These are phyloP conservation scores for Rhodotorula taiwanensis DNA, from an alignment of 768 basidiomycete genomes.

Conservation along the genomic window DNA sequence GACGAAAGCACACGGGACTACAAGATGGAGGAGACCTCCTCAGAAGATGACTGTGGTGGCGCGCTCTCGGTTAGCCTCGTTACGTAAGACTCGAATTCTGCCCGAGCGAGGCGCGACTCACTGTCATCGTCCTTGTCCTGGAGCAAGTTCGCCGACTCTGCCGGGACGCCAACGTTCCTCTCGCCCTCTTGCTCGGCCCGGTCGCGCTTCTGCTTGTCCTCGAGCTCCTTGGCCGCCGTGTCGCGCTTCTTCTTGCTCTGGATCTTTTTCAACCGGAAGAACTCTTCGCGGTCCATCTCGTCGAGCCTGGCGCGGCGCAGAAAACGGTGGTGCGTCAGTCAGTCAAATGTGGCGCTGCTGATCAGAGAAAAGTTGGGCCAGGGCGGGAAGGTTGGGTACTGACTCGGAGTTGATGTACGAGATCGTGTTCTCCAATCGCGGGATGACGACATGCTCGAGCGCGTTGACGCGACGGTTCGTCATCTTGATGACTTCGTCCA, in stretches of 20 bases:
- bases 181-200: constrained; percentile 21
- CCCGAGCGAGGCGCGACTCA: not conserved
- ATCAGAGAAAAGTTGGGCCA: not conserved
- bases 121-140: constrained; percentile 34
- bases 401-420: constrained; percentile 89
- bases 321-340: no score
- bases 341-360: no score
- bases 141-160: constrained; percentile 11
- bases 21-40: not conserved
- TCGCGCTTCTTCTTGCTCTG: constrained; percentile 40
- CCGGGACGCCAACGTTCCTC: not conserved
- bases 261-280: constrained; percentile 50
- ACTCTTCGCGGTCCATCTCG: constrained; percentile 76
- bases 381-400: not conserved
- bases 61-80: no score
- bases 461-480: constrained; percentile 98
- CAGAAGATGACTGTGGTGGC: not conserved
- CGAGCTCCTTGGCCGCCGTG: constrained; percentile 38
- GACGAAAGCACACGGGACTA: not conserved
- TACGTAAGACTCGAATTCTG: no score
- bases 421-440: constrained; percentile 91
- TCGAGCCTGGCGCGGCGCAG: constrained; percentile 54
- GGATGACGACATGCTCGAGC: constrained; percentile 94
- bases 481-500: constrained; percentile 98
- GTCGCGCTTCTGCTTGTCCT: constrained; percentile 46